A percentile compares a stretch with the other conserved stretches of the same genome.
These are phyloP conservation scores for Physaria fendleri DNA, from an alignment of 345 rosid species.

Conservation along the genomic window DNA sequence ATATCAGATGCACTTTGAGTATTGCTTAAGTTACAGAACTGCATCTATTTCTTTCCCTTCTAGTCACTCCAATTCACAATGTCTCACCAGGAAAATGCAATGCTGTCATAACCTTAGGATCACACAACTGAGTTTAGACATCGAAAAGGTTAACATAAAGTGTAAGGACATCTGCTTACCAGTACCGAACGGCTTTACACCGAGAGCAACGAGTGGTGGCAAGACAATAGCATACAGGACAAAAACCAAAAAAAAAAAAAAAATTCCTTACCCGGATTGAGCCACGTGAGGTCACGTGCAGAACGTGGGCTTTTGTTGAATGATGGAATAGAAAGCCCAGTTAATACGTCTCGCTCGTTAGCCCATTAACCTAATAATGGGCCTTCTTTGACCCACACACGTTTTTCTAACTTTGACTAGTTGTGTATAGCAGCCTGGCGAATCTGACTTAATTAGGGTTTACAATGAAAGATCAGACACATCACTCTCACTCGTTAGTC, in stretches of 20 bases:
- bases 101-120: constrained; percentile 1
- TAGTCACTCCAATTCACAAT: neutral
- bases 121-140: neutral
- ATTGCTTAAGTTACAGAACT: constrained; percentile 1
- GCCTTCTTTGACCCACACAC: neutral
- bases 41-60: neutral
- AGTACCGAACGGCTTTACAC: no score
- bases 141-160: neutral
- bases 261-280: no score
- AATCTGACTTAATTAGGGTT: constrained; percentile 18
- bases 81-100: neutral
- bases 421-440: neutral
- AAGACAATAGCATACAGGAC: no score
- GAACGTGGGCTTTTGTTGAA: no score
- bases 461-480: neutral
- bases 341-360: neutral
- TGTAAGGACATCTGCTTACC: constrained; percentile 39
- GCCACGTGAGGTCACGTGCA: no score
- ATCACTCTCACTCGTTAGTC: neutral
- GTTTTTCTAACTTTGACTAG: neutral
- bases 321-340: no score
- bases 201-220: no score
- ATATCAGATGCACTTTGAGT: constrained; percentile 7
- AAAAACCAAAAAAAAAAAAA: no score
- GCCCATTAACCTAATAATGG: neutral